A percentile compares a stretch with the other conserved stretches of the same genome.
Evolutionary conservation across 2,329 filamentous ascomycete genomes (phyloP).

Genomic region (Alternaria conjuncta): DNA sequence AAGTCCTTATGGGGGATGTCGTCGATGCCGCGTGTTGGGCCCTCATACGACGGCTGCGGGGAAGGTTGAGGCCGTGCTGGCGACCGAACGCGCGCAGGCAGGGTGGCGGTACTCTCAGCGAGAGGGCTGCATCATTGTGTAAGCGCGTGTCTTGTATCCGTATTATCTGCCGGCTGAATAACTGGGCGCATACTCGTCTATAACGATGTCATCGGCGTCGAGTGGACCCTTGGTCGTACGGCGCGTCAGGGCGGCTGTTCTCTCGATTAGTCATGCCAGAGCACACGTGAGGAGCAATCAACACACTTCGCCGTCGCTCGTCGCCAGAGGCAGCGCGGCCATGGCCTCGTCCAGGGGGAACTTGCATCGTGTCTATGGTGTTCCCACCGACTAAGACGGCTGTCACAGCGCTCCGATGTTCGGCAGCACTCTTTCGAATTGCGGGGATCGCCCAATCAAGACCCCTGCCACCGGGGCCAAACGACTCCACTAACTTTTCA

Average conservation of each 20-base stretch:
- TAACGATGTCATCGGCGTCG: slow-evolving; percentile 63
- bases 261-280: slow-evolving; percentile 5
- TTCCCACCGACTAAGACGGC: background rate
- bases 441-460: slow-evolving; percentile 21
- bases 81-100: slow-evolving; percentile 28
- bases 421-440: slow-evolving; percentile 4
- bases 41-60: slow-evolving; percentile 29
- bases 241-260: slow-evolving; percentile 64
- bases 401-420: slow-evolving; percentile 17
- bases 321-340: slow-evolving; percentile 39
- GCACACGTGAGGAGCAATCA: background rate
- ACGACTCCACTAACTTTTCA: slow-evolving; percentile 19
- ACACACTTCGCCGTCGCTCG: slow-evolving; percentile 39
- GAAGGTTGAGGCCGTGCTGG: slow-evolving; percentile 26
- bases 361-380: slow-evolving; percentile 15
- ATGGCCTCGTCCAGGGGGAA: slow-evolving; percentile 27
- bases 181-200: slow-evolving; percentile 65
- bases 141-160: slow-evolving; percentile 6
- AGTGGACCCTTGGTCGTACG: slow-evolving; percentile 80
- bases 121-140: slow-evolving; percentile 31
- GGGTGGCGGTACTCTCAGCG: slow-evolving; percentile 17
- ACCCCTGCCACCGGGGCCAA: background rate
- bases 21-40: slow-evolving; percentile 23
- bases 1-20: slow-evolving; percentile 71
- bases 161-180: slow-evolving; percentile 12